Evolutionary conservation across 306 rosid species (phyloP).

Genomic region (Cotoneaster glaucophyllus): DNA sequence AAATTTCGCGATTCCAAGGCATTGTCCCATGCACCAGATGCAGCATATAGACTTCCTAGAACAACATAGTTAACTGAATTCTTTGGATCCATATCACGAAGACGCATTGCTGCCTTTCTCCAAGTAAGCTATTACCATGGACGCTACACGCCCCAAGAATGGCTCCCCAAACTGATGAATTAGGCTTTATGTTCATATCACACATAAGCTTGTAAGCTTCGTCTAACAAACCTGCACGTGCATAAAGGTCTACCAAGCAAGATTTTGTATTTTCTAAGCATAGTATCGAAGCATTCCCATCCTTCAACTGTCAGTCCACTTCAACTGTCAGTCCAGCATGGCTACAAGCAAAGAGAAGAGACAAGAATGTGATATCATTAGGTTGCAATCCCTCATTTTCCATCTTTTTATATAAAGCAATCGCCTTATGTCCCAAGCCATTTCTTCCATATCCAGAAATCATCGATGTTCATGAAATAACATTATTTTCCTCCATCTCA

Average conservation of each 20-base stretch:
- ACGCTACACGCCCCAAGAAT: constrained; percentile 29
- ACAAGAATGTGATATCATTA: constrained; percentile 27
- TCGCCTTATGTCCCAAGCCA: constrained; percentile 23
- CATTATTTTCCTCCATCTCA: constrained; percentile 28
- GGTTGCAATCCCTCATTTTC: constrained; percentile 29
- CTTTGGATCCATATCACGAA: constrained; percentile 17
- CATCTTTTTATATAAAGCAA: constrained; percentile 25
- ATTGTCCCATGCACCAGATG: constrained; percentile 29
- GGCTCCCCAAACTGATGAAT: constrained; percentile 32
- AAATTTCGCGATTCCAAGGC: constrained; percentile 17
- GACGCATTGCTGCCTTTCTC: constrained; percentile 26
- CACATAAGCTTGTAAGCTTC: constrained; percentile 19
- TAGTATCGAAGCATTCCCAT: constrained; percentile 22
- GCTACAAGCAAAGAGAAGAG: constrained; percentile 35
- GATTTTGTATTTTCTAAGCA: constrained; percentile 20
- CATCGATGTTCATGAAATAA: constrained; percentile 24
- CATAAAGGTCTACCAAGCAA: constrained; percentile 28
- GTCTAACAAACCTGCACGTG: constrained; percentile 30
- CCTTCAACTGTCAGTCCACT: constrained; percentile 34
- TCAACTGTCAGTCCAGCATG: constrained; percentile 30
- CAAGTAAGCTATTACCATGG: constrained; percentile 23
- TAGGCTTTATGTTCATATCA: constrained; percentile 16
- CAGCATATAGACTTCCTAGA: constrained; percentile 28
- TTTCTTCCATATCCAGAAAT: constrained; percentile 33
- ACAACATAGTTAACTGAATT: constrained; percentile 24